Evolutionary conservation across 352 stramenopile genomes (phyloP).

Genomic region (Phytophthora pinifolia): DNA sequence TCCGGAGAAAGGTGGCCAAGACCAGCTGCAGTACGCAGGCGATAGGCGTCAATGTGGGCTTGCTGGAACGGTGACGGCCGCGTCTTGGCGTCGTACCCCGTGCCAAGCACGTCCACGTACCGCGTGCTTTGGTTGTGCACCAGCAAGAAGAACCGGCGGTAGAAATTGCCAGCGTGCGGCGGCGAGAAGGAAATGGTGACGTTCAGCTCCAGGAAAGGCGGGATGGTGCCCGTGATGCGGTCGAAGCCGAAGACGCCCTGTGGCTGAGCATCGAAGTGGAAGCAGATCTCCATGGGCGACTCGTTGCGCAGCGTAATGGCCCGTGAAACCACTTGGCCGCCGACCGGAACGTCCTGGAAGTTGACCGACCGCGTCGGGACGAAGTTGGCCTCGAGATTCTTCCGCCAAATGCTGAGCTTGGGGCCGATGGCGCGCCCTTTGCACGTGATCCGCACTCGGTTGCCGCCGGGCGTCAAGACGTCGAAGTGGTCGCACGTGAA

Average conservation of each 20-base stretch:
- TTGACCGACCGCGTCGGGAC: constrained; percentile 80
- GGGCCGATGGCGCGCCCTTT: constrained; percentile 66
- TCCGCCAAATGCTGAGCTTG: constrained; percentile 77
- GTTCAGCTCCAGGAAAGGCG: constrained; percentile 71
- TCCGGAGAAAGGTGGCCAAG: constrained; percentile 78
- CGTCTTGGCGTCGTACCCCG: constrained; percentile 86
- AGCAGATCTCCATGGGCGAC: constrained; percentile 66
- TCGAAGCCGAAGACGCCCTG: constrained; percentile 88
- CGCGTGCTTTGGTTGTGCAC: constrained; percentile 84
- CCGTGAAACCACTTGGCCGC: constrained; percentile 54
- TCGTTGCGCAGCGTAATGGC: constrained; percentile 87
- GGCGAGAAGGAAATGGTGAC: constrained; percentile 87
- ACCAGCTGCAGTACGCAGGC: constrained; percentile 47
- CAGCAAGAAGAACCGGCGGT: constrained; percentile 85
- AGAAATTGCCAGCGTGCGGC: constrained; percentile 88
- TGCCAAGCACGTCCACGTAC: constrained; percentile 90
- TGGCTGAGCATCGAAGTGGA: constrained; percentile 76
- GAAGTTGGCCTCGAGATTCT: constrained; percentile 74
- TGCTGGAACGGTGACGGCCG: constrained; percentile 91
- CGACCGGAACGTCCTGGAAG: constrained; percentile 81
- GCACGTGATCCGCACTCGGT: constrained; percentile 75
- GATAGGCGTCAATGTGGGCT: constrained; percentile 89
- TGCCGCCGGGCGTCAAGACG: constrained; percentile 88
- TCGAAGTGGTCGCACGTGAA: constrained; percentile 93
- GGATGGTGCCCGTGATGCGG: constrained; percentile 71